Conservation (phyloP, 2,329 filamentous ascomycete genomes). For the Aspergillus novoparasiticus region DNA sequence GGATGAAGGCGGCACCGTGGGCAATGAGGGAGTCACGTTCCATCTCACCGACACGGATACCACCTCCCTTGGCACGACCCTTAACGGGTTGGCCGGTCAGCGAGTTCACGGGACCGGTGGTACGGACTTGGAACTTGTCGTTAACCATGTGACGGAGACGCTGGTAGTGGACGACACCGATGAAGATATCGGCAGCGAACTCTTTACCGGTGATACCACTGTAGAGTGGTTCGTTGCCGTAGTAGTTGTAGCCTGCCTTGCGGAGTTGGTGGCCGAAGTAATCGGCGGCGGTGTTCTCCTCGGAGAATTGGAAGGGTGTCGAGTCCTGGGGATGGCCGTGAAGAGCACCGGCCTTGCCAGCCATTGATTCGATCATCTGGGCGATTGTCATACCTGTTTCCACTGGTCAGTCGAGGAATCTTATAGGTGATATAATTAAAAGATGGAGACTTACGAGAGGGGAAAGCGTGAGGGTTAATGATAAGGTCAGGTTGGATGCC, state of each 20-base stretch:
- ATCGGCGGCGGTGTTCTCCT: conserved; percentile 87
- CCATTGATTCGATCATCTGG: conserved; percentile 97
- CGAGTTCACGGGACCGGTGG: conserved; percentile 86
- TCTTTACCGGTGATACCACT: conserved; percentile 95
- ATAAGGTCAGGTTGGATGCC: conserved; percentile 97
- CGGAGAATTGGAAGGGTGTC: conserved; percentile 92
- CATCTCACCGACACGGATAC: conserved; percentile 99
- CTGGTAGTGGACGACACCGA: conserved; percentile 98
- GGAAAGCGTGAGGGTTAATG: conserved; percentile 99
- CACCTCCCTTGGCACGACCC: conserved; percentile 91
- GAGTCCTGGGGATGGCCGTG: conserved; percentile 96
- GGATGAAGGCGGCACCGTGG: conserved; percentile 90
- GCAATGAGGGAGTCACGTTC: conserved; percentile 93
- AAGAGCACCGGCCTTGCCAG: conserved; percentile 89
- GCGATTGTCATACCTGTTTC: conserved; percentile 82
- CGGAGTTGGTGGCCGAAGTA: conserved; percentile 95
- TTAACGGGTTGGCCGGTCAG: conserved; percentile 97
- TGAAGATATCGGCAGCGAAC: conserved; percentile 91
- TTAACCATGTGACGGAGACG: conserved; percentile 99
- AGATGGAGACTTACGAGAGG: conserved; percentile 64
- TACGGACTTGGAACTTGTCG: conserved; percentile 98
- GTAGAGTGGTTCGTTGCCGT: conserved; percentile 99
- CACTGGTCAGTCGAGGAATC: not conserved
- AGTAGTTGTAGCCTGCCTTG: conserved; percentile 96
- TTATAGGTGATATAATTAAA: not conserved